Base-by-base conservation (phyloP, 1,139 yeast genomes). In the Nakaseomyces uthaithaninus region DNA sequence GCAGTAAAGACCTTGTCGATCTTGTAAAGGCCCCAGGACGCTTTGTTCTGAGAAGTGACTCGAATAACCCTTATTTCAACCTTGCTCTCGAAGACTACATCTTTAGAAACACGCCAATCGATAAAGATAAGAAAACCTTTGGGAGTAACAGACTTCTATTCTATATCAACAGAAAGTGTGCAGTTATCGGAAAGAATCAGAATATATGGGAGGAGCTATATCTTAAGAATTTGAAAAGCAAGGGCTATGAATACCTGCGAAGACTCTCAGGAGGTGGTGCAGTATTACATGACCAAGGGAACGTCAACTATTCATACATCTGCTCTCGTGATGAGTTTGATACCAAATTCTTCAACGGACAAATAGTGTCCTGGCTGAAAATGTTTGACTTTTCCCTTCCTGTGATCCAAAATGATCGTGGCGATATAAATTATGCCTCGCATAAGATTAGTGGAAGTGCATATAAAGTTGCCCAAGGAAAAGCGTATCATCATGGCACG, bases 251-350 rank as follows among this genome's bases (percentile, higher is more conserved):
- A 0, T 59, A 89, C 10, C 61, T 93, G 3, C 67, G 98, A 49
- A 68, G 99, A 44, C 67, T 74, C 36, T 81, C 94, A 2, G 99
- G 99, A 1, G 99, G 99, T 1, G 99, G 99, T 0, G 78, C 97
- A 0, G 99, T 93, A 0, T 95, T 87, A 9, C 99, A 93, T 57
- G 98, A 91, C 60, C 53, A 70, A n/a, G 95, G 97, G 0, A 93
- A 93, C 54, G 77, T 81, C 17, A 93, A 93, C 57, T 93, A 80
- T 60, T 80, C 94, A 6, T 86, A 75, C 50, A 78, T 91, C 70
- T 77, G 86, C 15, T 68, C 81, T 2, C 75, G 87, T 46, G 69
- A 67, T 3, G 71, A 70, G 2, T 93, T 93, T 54, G 72, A 77
- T 47, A 65, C 95, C 33, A 72, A 71, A 36, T 68, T 60, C 33